Conservation (phyloP, 169 alveolate genomes). For the Plasmodium fragile region DNA sequence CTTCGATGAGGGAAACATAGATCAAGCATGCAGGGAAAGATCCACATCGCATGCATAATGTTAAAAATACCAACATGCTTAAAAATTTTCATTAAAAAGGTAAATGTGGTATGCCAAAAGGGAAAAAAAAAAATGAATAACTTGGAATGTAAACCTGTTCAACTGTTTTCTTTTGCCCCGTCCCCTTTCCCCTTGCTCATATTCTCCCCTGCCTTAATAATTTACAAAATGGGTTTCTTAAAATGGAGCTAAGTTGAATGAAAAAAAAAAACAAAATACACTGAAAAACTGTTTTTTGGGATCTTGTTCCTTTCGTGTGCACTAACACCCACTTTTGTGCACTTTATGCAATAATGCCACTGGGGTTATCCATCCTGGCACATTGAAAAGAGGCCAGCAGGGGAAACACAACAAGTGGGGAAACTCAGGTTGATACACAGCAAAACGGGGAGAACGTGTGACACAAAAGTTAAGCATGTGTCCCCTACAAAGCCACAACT, state of each 20-base stretch:
- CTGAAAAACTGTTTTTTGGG: neutral
- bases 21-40: neutral
- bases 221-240: neutral
- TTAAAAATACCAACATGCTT: neutral
- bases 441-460: neutral
- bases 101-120: neutral
- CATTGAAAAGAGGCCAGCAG: neutral
- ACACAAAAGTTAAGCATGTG: neutral
- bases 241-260: neutral
- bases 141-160: neutral
- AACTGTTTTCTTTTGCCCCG: neutral
- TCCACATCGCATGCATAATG: neutral
- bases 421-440: neutral
- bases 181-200: neutral
- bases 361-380: neutral
- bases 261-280: neutral
- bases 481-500: neutral
- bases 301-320: neutral
- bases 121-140: neutral
- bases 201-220: neutral
- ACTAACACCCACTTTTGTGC: neutral
- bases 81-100: neutral
- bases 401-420: neutral
- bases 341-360: neutral
- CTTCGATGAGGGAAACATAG: neutral